Conservation (phyloP, 2,329 filamentous ascomycete species). For the Xylaria digitata region DNA sequence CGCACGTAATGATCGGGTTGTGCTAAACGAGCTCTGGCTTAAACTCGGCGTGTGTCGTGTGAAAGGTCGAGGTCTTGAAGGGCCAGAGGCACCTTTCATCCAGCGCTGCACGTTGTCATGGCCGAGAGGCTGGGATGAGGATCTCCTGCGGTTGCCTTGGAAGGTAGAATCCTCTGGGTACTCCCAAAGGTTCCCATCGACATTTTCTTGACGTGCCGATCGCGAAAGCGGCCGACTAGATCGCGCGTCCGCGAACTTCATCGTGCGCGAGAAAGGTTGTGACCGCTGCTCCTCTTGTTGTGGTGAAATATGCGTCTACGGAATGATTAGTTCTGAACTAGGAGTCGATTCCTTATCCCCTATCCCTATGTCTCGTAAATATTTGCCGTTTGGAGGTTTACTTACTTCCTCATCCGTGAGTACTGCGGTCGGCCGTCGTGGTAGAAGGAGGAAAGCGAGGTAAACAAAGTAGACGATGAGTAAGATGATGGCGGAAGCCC, state of each 20-base stretch:
- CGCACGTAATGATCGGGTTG: conserved; percentile 19
- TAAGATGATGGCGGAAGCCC: conserved; percentile 28
- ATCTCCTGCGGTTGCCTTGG: conserved; percentile 8
- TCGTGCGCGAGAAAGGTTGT: conserved; percentile 14
- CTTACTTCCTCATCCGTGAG: conserved; percentile 16
- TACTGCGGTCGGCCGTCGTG: conserved; percentile 16
- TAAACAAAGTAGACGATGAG: conserved; percentile 33
- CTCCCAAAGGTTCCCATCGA: conserved; percentile 4
- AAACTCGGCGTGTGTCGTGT: conserved; percentile 24
- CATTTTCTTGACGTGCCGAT: conserved; percentile 7
- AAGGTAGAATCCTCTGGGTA: conserved; percentile 9
- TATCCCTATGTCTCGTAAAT: neutral
- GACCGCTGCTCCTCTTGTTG: conserved; percentile 14
- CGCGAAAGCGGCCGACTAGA: neutral
- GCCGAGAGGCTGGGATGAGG: conserved; percentile 7
- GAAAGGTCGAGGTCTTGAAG: conserved; percentile 12
- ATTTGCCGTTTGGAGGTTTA: neutral
- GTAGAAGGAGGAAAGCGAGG: conserved; percentile 24
- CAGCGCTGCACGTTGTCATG: conserved; percentile 29
- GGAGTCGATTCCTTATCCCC: neutral
- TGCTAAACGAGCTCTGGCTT: conserved; percentile 27
- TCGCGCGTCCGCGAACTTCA: conserved; percentile 22
- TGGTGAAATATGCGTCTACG: neutral
- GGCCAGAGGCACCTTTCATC: conserved; percentile 14
- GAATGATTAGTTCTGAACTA: conserved; percentile 2